A percentile compares a stretch with the other conserved stretches of the same genome.
phyloP scores from a whole-genome alignment of 2,329 filamentous ascomycete species.

The Sclerotinia borealis region DNA sequence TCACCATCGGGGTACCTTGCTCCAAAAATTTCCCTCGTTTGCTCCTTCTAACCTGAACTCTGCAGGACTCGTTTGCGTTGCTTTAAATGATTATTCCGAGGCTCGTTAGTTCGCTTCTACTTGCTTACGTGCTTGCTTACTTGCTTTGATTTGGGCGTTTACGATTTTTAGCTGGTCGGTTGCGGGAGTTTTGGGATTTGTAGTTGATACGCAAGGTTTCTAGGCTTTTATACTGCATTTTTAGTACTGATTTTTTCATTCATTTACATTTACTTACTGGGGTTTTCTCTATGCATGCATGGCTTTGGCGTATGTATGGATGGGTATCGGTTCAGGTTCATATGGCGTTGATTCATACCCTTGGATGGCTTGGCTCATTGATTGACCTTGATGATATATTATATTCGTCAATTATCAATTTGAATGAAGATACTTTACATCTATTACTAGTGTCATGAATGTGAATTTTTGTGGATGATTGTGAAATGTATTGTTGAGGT shows the following conservation, averaged over 20 bases:
- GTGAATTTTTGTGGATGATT: too few species aligned
- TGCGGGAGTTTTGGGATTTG: conserved; percentile 6
- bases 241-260: background rate
- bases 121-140: background rate
- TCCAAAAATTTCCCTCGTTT: background rate
- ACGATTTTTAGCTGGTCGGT: background rate
- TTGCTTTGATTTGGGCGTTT: conserved; percentile 5
- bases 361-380: background rate
- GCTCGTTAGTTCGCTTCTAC: conserved; percentile 19
- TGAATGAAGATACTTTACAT: background rate
- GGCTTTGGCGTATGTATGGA: background rate
- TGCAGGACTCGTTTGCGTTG: conserved; percentile 52
- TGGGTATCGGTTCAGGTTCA: background rate
- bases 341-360: conserved; percentile 5
- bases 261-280: background rate
- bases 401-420: too few species aligned
- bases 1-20: conserved; percentile 58
- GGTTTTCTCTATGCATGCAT: background rate
- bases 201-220: background rate
- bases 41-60: background rate
- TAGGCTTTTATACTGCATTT: background rate
- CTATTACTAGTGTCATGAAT: too few species aligned
- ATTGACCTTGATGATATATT: background rate
- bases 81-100: conserved; percentile 56
- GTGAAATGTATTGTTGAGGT: too few species aligned